Conservation (phyloP, 768 basidiomycete species). For the Phallus indusiatus region DNA sequence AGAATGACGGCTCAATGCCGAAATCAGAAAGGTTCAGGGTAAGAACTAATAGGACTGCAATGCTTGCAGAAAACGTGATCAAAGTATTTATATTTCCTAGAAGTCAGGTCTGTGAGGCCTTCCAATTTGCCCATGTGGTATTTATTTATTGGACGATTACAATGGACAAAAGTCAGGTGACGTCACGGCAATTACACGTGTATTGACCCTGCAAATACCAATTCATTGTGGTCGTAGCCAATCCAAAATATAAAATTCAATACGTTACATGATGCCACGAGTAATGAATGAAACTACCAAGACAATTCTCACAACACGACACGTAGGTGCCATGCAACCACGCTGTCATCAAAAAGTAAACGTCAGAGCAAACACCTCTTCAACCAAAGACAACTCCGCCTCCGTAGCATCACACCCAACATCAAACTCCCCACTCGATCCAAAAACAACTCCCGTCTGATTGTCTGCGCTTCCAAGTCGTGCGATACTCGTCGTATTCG, state of each 20-base stretch:
- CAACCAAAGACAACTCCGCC: neutral
- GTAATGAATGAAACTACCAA: no score
- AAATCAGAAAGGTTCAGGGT: no score
- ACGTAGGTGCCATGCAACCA: no score
- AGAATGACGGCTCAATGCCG: no score
- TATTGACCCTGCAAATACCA: neutral
- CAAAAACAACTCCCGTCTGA: conserved; percentile 1
- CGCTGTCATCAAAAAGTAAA: neutral
- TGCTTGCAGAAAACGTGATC: no score
- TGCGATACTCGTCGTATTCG: conserved; percentile 29
- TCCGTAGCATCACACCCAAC: neutral
- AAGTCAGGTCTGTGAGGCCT: neutral
- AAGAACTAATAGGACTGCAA: no score
- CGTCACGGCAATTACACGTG: neutral
- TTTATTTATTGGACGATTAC: neutral
- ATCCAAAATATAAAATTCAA: no score
- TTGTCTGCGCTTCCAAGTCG: conserved; percentile 3
- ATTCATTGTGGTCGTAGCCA: no score
- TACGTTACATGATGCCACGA: no score
- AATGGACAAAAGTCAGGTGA: neutral
- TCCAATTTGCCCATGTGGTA: neutral
- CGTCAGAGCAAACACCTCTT: neutral
- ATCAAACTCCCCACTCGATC: neutral
- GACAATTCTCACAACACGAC: no score
- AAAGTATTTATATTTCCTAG: neutral